Evolutionary conservation across 768 basidiomycete species (phyloP).

Genomic region (Hericium coralloides): DNA sequence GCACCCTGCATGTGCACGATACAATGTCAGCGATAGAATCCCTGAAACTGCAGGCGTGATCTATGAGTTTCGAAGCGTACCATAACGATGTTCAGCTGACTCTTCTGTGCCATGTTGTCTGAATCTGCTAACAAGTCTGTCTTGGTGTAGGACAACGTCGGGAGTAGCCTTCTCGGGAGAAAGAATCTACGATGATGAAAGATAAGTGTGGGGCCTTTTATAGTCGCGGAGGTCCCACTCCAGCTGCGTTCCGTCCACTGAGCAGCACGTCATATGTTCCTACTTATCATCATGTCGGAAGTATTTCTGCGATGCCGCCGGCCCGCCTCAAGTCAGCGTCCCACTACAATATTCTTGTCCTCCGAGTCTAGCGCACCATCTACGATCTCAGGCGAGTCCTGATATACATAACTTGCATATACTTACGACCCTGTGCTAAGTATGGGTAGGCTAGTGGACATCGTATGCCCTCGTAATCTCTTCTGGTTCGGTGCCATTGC

Average conservation of each 20-base stretch:
- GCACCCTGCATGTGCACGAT: slow-evolving; percentile 29
- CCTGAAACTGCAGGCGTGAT: too few relatives aligned
- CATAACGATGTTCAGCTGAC: not conserved
- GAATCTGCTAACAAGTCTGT: not conserved
- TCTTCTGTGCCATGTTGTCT: not conserved
- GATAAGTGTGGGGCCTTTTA: not conserved
- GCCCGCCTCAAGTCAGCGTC: too few relatives aligned
- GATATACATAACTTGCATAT: too few relatives aligned
- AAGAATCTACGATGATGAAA: not conserved
- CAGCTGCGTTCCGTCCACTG: not conserved
- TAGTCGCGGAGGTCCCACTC: not conserved
- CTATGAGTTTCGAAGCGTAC: not conserved
- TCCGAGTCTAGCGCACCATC: too few relatives aligned
- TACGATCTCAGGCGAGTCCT: too few relatives aligned
- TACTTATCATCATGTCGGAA: not conserved
- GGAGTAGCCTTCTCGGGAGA: not conserved
- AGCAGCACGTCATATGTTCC: not conserved
- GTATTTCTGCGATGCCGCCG: too few relatives aligned
- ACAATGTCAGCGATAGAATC: not conserved
- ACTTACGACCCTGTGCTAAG: too few relatives aligned
- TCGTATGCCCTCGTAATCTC: too few relatives aligned
- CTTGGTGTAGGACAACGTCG: too few relatives aligned
- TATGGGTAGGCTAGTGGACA: too few relatives aligned
- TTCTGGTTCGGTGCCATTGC: too few relatives aligned
- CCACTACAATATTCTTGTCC: too few relatives aligned